Conservation (phyloP, 371 early-diverging fungal species). For the Rhizopus sp. region DNA sequence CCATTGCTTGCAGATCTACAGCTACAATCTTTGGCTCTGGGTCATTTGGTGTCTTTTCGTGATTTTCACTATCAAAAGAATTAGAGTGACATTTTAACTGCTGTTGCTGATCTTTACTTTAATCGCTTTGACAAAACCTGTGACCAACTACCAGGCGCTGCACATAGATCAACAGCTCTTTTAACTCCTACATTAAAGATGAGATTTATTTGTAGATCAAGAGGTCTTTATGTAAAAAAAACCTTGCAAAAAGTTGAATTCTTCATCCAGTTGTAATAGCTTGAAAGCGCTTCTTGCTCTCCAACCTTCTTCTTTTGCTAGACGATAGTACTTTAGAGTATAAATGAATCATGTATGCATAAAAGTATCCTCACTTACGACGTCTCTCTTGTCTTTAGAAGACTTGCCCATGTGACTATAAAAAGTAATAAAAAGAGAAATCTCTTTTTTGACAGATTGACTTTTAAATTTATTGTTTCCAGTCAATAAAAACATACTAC, state of each 20-base stretch:
- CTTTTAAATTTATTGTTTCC: too few relatives aligned
- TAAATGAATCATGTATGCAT: too few relatives aligned
- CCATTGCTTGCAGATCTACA: conserved; percentile 99
- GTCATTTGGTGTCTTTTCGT: conserved; percentile 54
- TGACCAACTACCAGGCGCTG: conserved; percentile 99
- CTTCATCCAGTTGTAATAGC: conserved; percentile 74
- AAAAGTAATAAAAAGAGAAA: too few relatives aligned
- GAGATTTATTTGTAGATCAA: background rate
- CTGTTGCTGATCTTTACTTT: conserved; percentile 6
- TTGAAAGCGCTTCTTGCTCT: conserved; percentile 98
- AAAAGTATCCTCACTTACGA: too few relatives aligned
- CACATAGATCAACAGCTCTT: conserved; percentile 97
- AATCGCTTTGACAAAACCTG: conserved; percentile 88
- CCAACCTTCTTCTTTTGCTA: conserved; percentile 98
- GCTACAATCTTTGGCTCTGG: conserved; percentile 86
- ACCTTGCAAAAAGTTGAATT: conserved; percentile 79
- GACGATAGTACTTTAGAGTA: conserved; percentile 78
- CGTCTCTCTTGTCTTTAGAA: too few relatives aligned
- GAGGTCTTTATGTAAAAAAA: background rate
- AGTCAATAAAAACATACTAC: too few relatives aligned
- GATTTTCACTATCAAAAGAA: conserved; percentile 50
- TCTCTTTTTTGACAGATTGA: too few relatives aligned
- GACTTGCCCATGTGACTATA: too few relatives aligned
- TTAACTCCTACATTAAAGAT: conserved; percentile 63
- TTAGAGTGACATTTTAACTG: background rate